Evolutionary conservation across 495 filamentous ascomycete species (phyloP).

Genomic region (Annulohypoxylon stygium): DNA sequence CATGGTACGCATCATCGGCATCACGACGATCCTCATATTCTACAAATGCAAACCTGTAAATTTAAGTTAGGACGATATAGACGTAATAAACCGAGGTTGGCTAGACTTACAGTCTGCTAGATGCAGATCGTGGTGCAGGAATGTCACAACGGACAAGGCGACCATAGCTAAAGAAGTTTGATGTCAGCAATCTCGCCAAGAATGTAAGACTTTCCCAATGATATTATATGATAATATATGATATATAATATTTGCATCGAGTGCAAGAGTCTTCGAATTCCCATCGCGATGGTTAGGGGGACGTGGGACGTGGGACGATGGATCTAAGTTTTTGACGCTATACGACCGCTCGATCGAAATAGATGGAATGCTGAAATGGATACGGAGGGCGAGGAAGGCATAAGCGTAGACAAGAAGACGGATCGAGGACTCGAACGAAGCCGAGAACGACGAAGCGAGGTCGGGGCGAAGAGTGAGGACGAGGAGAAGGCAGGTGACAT

Average conservation of each 20-base stretch:
- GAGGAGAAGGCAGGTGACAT: slow-evolving; percentile 53
- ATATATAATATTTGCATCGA: slow-evolving; percentile 39
- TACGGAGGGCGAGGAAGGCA: slow-evolving; percentile 55
- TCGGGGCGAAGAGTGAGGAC: slow-evolving; percentile 48
- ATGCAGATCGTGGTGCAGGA: slow-evolving; percentile 91
- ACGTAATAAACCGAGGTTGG: background rate
- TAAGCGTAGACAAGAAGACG: slow-evolving; percentile 58
- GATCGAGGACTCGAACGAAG: slow-evolving; percentile 54
- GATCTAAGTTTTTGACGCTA: slow-evolving; percentile 44
- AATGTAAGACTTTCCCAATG: slow-evolving; percentile 49
- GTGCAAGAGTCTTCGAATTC: slow-evolving; percentile 47
- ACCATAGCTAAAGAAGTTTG: slow-evolving; percentile 79
- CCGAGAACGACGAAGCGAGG: slow-evolving; percentile 54
- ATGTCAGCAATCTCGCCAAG: slow-evolving; percentile 58
- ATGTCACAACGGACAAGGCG: slow-evolving; percentile 99
- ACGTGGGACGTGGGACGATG: slow-evolving; percentile 57
- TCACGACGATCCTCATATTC: slow-evolving; percentile 99
- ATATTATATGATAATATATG: slow-evolving; percentile 18
- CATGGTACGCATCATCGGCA: slow-evolving; percentile 98
- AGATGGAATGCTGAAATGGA: slow-evolving; percentile 56
- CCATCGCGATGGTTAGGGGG: slow-evolving; percentile 53
- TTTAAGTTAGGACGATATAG: slow-evolving; percentile 37
- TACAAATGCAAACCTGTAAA: slow-evolving; percentile 92
- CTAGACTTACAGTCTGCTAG: slow-evolving; percentile 88
- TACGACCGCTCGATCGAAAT: slow-evolving; percentile 71